A percentile compares a stretch with the other conserved stretches of the same genome.
Conservation (phyloP, 768 basidiomycete genomes). For the Naematelia encephala region DNA sequence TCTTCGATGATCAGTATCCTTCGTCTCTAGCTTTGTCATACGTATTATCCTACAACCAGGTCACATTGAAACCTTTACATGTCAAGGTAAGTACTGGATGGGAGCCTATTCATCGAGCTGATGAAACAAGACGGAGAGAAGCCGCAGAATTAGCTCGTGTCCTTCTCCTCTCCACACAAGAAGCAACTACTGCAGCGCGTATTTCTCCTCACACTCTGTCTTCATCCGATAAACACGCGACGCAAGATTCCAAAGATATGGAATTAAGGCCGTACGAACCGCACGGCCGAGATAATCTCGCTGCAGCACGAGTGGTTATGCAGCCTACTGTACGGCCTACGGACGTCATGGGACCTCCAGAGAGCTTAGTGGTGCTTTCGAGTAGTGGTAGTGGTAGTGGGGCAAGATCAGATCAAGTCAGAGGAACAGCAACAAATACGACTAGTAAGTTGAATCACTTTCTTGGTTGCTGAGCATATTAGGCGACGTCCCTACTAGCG, state of each 20-base stretch:
- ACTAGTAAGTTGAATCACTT: neutral
- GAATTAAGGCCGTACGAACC: constrained; percentile 22
- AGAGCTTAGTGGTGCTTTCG: no score
- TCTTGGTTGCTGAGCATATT: neutral
- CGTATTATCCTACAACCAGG: neutral
- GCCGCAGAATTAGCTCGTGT: constrained; percentile 41
- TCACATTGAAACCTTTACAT: neutral
- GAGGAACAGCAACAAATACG: neutral
- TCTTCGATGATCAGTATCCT: no score
- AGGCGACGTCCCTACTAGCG: constrained; percentile 5
- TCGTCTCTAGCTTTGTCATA: no score
- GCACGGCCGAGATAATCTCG: neutral
- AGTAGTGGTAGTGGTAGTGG: no score
- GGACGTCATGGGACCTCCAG: neutral
- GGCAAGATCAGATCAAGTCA: no score
- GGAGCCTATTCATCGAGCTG: neutral
- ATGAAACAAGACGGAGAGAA: constrained; percentile 38
- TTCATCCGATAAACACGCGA: constrained; percentile 5
- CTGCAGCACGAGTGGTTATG: neutral
- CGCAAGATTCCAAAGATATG: constrained; percentile 40
- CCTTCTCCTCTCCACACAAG: constrained; percentile 37
- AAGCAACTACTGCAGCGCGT: constrained; percentile 9
- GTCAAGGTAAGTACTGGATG: neutral
- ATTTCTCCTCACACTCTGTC: constrained; percentile 13
- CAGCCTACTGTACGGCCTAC: neutral